These are phyloP conservation scores for Ceratocystis huliohia DNA, from an alignment of 2,329 filamentous ascomycete species.

Conservation along the genomic window DNA sequence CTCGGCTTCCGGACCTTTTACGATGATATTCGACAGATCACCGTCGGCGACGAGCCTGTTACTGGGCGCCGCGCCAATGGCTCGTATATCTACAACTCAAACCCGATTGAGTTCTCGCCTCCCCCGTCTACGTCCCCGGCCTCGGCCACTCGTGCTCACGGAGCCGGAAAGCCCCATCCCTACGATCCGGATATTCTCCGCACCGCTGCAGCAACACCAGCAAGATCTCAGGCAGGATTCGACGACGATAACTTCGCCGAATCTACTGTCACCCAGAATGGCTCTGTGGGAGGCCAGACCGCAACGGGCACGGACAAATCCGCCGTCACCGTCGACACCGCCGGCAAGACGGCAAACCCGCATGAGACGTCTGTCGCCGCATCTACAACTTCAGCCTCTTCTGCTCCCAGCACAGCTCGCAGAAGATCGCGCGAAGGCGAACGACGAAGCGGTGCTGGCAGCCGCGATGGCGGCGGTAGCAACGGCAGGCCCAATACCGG, in stretches of 20 bases:
- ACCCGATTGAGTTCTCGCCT: constrained; percentile 5
- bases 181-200: constrained; percentile 38
- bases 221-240: constrained; percentile 30
- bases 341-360: constrained; percentile 1
- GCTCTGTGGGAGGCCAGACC: not conserved
- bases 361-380: constrained; percentile 9
- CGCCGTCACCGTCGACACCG: not conserved
- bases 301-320: not conserved
- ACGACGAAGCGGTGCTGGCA: constrained; percentile 18
- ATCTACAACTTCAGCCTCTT: constrained; percentile 18
- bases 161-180: constrained; percentile 21
- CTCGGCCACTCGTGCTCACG: constrained; percentile 13
- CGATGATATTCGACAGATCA: constrained; percentile 88
- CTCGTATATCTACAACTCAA: constrained; percentile 19
- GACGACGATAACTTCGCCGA: constrained; percentile 15
- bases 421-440: constrained; percentile 17
- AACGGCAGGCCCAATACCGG: not conserved
- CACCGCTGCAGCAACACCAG: constrained; percentile 29
- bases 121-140: constrained; percentile 8
- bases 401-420: constrained; percentile 13
- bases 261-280: constrained; percentile 19
- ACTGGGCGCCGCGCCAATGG: constrained; percentile 34
- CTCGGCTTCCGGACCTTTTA: constrained; percentile 88
- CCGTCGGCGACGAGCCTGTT: constrained; percentile 83
- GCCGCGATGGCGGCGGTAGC: constrained; percentile 4